Base-by-base conservation (phyloP, 2,329 filamentous ascomycete species). In the Xylariaceae sp. region DNA sequence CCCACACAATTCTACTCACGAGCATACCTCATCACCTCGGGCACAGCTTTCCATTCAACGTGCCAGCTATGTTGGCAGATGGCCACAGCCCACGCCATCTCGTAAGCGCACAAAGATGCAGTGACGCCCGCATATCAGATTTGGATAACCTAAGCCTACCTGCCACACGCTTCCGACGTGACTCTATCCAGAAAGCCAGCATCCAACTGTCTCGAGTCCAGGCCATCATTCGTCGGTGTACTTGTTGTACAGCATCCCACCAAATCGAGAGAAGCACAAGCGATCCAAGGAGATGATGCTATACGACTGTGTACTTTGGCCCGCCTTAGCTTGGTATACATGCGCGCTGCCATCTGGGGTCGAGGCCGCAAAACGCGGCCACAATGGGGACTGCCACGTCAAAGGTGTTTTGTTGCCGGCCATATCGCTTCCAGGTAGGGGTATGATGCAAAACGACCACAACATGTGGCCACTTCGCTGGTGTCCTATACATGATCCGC, bases 341-440 rank as follows among this genome's bases (percentile, higher is more conserved):
- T 29, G 54, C 42, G 46, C 52, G 53, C 45, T 49, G 48, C 47
- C 53, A 52, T 54, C 55, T 53, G 49, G 51, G 53, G 47, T 52
- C 38, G 48, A 50, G 55, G 52, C 51, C 56, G 49, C 49, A 48
- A 38, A 43, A 45, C 45, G 51, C 49, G 52, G 47, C 56, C 54
- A 44, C 45, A 41, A 54, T 54, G 54, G 54, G 46, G 53, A 55
- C 51, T 56, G 56, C 57, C 57, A 60, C 57, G 57, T 60, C 57
- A 57, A 58, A 46, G 51, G 40, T 50, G 45, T 46, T 46, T 47
- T 53, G 47, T 58, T 47, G 51, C 22, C 22, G 22, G 22, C 52
- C 52, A 49, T 52, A 46, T 43, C 38, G 43, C 45, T 50, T 47
- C 46, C 45, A 48, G 44, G 50, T 48, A 40, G 48, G 41, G 50